Conservation (phyloP, 2,329 filamentous ascomycete genomes). For the Gliomastix tumulicola region DNA sequence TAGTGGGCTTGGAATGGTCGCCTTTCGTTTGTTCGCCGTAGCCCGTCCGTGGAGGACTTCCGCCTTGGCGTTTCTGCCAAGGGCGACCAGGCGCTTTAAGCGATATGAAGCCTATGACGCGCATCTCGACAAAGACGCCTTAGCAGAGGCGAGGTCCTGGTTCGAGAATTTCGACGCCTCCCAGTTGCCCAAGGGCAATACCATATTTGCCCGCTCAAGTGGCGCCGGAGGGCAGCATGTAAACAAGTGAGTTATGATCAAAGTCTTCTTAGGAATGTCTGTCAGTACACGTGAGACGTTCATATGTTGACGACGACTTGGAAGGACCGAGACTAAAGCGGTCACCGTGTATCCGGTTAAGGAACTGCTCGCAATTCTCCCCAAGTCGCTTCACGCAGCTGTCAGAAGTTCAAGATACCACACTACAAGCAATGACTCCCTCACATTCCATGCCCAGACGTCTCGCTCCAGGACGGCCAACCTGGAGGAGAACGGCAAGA, state of each 20-base stretch:
- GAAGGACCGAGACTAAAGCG: slow-evolving; percentile 54
- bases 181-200: slow-evolving; percentile 42
- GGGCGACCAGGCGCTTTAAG: slow-evolving; percentile 7
- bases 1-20: no score
- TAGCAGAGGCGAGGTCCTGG: slow-evolving; percentile 47
- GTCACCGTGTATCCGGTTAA: slow-evolving; percentile 43
- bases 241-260: slow-evolving; percentile 53
- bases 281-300: no score
- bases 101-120: slow-evolving; percentile 42
- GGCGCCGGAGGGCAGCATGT: slow-evolving; percentile 56
- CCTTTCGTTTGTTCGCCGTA: no score
- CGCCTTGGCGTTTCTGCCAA: background rate
- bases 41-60: background rate
- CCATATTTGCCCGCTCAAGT: slow-evolving; percentile 50
- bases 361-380: slow-evolving; percentile 37
- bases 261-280: no score
- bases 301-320: no score
- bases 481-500: slow-evolving; percentile 41
- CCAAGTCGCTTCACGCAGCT: slow-evolving; percentile 36
- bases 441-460: slow-evolving; percentile 49
- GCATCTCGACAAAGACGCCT: slow-evolving; percentile 38
- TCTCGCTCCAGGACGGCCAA: slow-evolving; percentile 45
- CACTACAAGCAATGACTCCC: slow-evolving; percentile 39
- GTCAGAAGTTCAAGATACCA: slow-evolving; percentile 49
- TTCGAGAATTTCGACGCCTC: slow-evolving; percentile 32